Evolutionary conservation across 768 basidiomycete genomes (phyloP).

Genomic region (Mycena haematopus): DNA sequence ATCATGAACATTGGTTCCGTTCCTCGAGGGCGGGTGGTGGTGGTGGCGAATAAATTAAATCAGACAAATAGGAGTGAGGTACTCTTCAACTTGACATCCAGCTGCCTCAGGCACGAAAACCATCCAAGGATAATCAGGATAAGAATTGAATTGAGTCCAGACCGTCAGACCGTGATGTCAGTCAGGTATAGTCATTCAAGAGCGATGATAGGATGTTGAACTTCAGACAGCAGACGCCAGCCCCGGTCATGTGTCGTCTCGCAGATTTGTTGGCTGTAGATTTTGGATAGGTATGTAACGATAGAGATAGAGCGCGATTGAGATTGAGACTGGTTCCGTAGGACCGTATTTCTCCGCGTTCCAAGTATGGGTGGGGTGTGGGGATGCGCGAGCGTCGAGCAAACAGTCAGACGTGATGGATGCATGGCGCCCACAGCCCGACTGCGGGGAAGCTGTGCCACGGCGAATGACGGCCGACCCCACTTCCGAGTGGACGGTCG

Average conservation of each 20-base stretch:
- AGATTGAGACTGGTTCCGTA: background rate
- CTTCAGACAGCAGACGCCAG: background rate
- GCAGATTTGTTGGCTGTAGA: background rate
- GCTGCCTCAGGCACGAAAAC: conserved; percentile 5
- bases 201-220: conserved; percentile 9
- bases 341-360: background rate
- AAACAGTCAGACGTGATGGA: background rate
- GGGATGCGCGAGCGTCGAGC: background rate
- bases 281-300: background rate
- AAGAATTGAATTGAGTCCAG: background rate
- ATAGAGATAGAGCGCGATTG: background rate
- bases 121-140: background rate
- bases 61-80: conserved; percentile 2
- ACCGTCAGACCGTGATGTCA: too few species aligned
- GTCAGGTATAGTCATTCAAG: background rate
- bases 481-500: too few species aligned
- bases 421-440: background rate
- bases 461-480: background rate
- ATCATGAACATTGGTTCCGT: conserved; percentile 17
- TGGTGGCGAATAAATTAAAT: background rate
- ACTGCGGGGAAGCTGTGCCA: background rate
- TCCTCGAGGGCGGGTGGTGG: background rate
- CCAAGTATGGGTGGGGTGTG: too few species aligned
- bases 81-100: conserved; percentile 15
- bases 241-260: background rate